Base-by-base conservation (phyloP, 441 rosid species). In the Sinapis alba region DNA sequence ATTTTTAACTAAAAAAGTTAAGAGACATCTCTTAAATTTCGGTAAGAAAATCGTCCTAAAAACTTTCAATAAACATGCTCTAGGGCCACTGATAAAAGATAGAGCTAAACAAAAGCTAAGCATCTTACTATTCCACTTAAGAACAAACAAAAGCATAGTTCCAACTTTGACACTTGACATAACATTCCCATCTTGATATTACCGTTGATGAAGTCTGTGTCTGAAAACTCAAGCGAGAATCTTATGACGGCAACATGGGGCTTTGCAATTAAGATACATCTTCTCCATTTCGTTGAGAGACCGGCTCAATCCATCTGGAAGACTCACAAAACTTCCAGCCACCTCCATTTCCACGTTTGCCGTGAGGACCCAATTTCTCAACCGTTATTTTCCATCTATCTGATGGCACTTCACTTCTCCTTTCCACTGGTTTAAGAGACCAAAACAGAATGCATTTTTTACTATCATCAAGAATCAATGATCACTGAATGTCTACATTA, bases 301-400 rank as follows among this genome's bases (percentile, higher is more conserved):
- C 28, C 94, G 83, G 74, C 92, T 92, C 32, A 97, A 92, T 64
- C 95, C 97, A 76, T 94, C 94, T 0, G 97, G 95, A 73, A 90
- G 82, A 85, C 97, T 92, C 26, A 92, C 81, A 73, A 89, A n/a
- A 94, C 82, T 89, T 92, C 98, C 97, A 92, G 30, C 98, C 97
- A 3, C 97, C 97, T 19, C 97, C 95, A 0, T 81, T 83, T 79
- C 98, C 97, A 2, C 92, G 91, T 81, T 88, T 92, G 32, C 97
- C 97, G 54, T 64, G 63, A 3, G 86, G 26, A 61, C 98, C 98
- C 23, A 94, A 34, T 81, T 92, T 94, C 84, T 92, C 97, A 21
- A 92, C 91, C 1, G 94, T 92, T 75, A 88, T 79, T 65, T 85
- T 86, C 97, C 98, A 94, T 34, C 97, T 97, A 6, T 87, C 85